Base-by-base conservation (phyloP, 1,284 basidiomycete species). In the Volvariella surrecta region DNA sequence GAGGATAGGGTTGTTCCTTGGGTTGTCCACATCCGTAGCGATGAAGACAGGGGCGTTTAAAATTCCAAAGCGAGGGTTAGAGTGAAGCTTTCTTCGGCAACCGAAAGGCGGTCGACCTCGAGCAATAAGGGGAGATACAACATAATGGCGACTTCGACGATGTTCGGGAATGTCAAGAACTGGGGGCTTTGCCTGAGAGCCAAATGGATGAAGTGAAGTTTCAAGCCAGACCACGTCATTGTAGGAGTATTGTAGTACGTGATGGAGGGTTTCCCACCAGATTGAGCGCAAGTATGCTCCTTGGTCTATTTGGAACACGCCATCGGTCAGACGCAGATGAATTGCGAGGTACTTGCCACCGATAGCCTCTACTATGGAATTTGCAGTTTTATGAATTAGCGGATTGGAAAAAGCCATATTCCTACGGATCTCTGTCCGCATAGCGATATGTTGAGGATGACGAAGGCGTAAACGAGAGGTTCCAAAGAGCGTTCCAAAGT, bases 11-110 rank as follows among this genome's bases (percentile, higher is more conserved):
- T 82, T 63, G 0, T 55, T 49, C 1, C 55, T 54, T 1, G 78
- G 73, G 34, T 68, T 62, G 11, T 60, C 52, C 8, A 73, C 67
- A 55, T 89, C 85, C 1, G 85, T 88, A 3, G 87, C 76, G 45
- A 89, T 68, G 60, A 76, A 89, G 17, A 89, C 54, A 0, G 82
- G 82, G 9, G 62, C 63, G 49, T 83, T 84, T 42, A 86, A 67
- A 3, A 54, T 53, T 13, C 52, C 46, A 18, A 76, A 64, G 2
- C 52, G 48, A 2, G 53, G 49, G 1, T 50, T 48, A 0, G 50
- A 54, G 52, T 79, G 62, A 24, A 56, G 55, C 34, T 38, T 48
- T 4, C 52, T 50, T 6, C 56, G 63, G 46, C 76, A 79, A 11
- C 28, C 20, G 11, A 28, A 28, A 28, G 11, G 18, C 8, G 13